Evolutionary conservation across 805 yeast species (phyloP), one percentile per base, ranked within the genome.

Genomic region (Saturnispora bothae): DNA sequence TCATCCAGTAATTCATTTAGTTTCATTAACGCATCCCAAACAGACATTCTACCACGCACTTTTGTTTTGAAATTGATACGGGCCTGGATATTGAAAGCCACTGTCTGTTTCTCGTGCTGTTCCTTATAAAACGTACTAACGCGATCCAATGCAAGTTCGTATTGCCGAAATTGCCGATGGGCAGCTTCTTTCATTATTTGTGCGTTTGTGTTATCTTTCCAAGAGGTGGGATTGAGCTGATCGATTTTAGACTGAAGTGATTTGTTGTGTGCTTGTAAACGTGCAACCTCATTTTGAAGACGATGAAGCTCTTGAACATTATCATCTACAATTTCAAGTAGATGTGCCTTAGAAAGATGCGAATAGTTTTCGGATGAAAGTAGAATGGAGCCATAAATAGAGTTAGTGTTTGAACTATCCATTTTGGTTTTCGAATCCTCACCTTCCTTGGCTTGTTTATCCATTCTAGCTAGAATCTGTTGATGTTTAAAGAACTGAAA

Each of bases 31-130:
- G 83, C 85, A 41, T 76, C 83, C 86, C 86, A 78, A 5, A 78
- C 67, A 1, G 80, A 63, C 81, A 78, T 76, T 36, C 68, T 62
- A 37, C 80, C 85, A 47, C 85, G 54, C 7, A 70, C 63, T 49
- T 77, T 75, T 5, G 84, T 71, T 53, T 78, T 78, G 62, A 78
- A 78, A 54, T 76, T 78, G 35, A 78, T 74, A 29, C 86, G 57
- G 0, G 84, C 84, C 50, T 78, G 82, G 26, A 78, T 64, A 48
- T 78, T 78, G 52, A 75, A 78, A 0, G 83, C 83, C 27, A 78
- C 83, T 0, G 85, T 78, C 55, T 78, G 85, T 45, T 68, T 68
- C 41, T 65, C 71, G 50, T 78, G 86, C 48, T 78, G 86, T 43
- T 76, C 83, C 46, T 64, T 68, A 53, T 78, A 78, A 49, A 78